phyloP scores from a whole-genome alignment of 148 eudicot species.

The Euryodendron excelsum region DNA sequence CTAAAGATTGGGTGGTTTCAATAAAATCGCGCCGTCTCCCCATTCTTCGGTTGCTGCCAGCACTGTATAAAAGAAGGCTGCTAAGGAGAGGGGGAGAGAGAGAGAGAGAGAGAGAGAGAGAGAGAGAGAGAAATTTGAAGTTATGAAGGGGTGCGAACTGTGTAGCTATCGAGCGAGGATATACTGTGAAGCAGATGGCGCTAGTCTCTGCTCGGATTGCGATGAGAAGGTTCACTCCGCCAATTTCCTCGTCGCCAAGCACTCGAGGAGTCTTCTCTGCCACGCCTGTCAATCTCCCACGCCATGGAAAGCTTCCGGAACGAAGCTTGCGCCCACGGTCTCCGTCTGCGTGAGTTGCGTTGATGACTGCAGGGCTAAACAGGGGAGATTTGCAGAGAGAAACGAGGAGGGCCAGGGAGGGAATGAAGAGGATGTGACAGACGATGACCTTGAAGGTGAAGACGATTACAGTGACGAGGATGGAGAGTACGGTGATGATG shows the following conservation, averaged over 20 bases:
- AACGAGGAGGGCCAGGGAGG: too few relatives aligned
- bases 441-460: neutral
- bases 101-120: neutral
- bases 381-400: neutral
- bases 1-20: too few relatives aligned
- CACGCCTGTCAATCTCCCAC: slow-evolving; percentile 39
- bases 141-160: slow-evolving; percentile 33
- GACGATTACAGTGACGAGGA: neutral
- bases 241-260: slow-evolving; percentile 45
- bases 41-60: too few relatives aligned
- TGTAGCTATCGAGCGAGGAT: slow-evolving; percentile 29
- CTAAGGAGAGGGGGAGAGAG: too few relatives aligned
- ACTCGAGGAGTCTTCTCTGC: slow-evolving; percentile 36
- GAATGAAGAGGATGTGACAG: neutral
- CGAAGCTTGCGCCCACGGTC: slow-evolving; percentile 10
- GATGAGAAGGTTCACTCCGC: slow-evolving; percentile 52
- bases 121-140: neutral
- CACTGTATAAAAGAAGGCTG: too few relatives aligned
- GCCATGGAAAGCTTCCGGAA: slow-evolving; percentile 51
- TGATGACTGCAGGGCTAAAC: neutral
- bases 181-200: slow-evolving; percentile 45
- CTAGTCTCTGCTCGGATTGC: slow-evolving; percentile 38
- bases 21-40: too few relatives aligned
- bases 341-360: slow-evolving; percentile 20
- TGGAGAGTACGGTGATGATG: neutral